phyloP scores from a whole-genome alignment of 805 yeast genomes.

The Wickerhamiella siamensis region DNA sequence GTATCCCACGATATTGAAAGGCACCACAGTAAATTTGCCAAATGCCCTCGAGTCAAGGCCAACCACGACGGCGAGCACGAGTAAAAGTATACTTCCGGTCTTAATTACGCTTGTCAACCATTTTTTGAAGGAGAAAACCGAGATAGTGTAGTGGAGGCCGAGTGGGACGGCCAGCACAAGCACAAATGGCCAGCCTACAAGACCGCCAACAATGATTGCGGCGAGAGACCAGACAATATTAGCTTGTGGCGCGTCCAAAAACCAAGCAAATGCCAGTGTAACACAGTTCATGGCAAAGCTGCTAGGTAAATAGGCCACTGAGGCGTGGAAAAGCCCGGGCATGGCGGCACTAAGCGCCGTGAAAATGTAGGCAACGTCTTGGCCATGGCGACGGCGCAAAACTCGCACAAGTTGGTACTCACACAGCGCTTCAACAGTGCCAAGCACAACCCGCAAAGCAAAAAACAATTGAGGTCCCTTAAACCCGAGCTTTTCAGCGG shows the following conservation, averaged over 20 bases:
- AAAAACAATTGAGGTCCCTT: constrained; percentile 32
- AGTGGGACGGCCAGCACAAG: constrained; percentile 51
- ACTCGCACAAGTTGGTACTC: constrained; percentile 41
- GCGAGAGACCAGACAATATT: constrained; percentile 17
- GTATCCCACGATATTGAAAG: constrained; percentile 68
- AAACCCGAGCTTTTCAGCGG: constrained; percentile 13
- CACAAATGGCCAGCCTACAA: constrained; percentile 87
- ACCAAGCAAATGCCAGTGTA: constrained; percentile 19
- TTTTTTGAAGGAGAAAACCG: constrained; percentile 14
- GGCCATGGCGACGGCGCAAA: constrained; percentile 26
- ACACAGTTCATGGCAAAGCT: constrained; percentile 48
- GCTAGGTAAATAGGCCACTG: constrained; percentile 76
- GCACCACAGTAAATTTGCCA: constrained; percentile 44
- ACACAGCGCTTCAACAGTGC: constrained; percentile 29
- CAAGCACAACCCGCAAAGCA: constrained; percentile 34
- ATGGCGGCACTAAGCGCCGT: constrained; percentile 40
- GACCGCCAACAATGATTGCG: constrained; percentile 49
- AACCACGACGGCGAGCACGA: constrained; percentile 19
- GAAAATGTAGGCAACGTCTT: constrained; percentile 43
- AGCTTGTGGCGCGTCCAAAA: constrained; percentile 5
- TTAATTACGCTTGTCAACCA: constrained; percentile 6
- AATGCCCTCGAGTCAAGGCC: constrained; percentile 42
- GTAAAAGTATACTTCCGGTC: neutral
- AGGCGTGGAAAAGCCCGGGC: constrained; percentile 82
- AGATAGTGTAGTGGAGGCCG: constrained; percentile 25